Conservation (phyloP, 2,329 filamentous ascomycete species). For the Immersiporthe knoxdaviesiana region DNA sequence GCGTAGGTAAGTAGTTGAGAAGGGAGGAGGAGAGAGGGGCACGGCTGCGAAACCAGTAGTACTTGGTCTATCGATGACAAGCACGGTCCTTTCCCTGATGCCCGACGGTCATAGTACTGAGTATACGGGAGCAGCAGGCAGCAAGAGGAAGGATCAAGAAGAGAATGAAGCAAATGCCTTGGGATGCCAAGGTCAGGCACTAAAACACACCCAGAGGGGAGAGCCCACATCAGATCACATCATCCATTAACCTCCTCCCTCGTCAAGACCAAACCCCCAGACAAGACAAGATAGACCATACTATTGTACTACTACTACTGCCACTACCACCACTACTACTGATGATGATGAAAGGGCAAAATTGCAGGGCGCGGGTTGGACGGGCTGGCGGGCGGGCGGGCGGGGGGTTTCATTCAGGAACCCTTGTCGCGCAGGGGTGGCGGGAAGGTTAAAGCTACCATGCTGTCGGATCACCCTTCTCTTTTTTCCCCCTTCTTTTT, state of each 20-base stretch:
- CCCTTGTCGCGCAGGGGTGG: conserved; percentile 28
- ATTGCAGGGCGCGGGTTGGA: conserved; percentile 5
- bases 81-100: neutral
- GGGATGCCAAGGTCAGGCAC: neutral
- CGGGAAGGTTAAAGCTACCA: conserved; percentile 30
- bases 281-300: no score
- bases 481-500: neutral
- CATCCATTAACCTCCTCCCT: neutral
- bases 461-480: conserved; percentile 27
- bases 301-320: no score
- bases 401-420: conserved; percentile 10
- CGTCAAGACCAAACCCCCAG: no score
- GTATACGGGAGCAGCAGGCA: no score
- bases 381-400: neutral
- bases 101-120: no score
- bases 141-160: no score
- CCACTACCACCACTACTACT: no score
- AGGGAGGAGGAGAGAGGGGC: no score
- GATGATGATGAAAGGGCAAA: conserved; percentile 8
- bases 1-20: no score
- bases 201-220: neutral
- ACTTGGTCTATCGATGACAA: neutral
- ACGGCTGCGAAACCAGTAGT: no score
- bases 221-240: neutral
- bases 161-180: no score